phyloP scores from a whole-genome alignment of 2,329 filamentous ascomycete species.

The Aspergillus fumigatiaffinis region DNA sequence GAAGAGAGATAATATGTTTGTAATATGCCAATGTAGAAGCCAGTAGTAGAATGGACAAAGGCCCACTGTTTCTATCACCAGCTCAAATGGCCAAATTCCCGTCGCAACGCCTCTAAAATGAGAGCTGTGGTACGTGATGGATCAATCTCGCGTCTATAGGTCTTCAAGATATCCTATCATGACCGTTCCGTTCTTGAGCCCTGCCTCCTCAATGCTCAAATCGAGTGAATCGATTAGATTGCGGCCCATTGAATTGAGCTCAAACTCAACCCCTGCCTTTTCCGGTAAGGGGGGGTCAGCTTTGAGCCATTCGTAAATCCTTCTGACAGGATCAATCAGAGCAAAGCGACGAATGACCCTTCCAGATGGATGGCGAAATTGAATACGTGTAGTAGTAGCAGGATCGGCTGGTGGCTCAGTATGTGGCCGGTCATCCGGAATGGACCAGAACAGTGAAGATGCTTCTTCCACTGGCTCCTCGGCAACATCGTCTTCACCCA shows the following conservation, averaged over 20 bases:
- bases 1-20: neutral
- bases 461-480: constrained; percentile 29
- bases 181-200: constrained; percentile 86
- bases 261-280: constrained; percentile 74
- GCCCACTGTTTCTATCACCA: neutral
- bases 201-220: constrained; percentile 71
- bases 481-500: constrained; percentile 36
- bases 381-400: constrained; percentile 76
- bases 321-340: constrained; percentile 69
- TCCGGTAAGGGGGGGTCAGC: constrained; percentile 72
- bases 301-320: constrained; percentile 96
- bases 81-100: neutral
- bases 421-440: constrained; percentile 70
- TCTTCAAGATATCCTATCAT: constrained; percentile 87
- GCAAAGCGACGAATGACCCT: constrained; percentile 84
- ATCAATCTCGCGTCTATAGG: constrained; percentile 16
- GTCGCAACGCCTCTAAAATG: neutral
- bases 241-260: constrained; percentile 81
- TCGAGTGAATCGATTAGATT: constrained; percentile 77
- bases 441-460: constrained; percentile 60
- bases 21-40: neutral
- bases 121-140: neutral
- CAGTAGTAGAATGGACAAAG: neutral
- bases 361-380: constrained; percentile 82
- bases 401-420: constrained; percentile 70